These are phyloP conservation scores for Trametes versicolor DNA, from an alignment of 1,284 basidiomycete species.

Conservation along the genomic window DNA sequence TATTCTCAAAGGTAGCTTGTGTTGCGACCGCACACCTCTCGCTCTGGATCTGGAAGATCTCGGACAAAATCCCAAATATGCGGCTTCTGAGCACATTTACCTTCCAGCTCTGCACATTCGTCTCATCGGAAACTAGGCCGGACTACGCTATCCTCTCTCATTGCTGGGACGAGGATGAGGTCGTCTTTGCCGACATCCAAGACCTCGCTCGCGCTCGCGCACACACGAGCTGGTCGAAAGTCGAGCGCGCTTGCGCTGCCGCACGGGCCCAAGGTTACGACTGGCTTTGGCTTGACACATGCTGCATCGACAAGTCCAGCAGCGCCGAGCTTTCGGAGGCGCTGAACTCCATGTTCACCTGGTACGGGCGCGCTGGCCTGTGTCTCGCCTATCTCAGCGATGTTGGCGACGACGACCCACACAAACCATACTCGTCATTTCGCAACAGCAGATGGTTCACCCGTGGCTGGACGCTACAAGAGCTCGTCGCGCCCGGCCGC, in stretches of 20 bases:
- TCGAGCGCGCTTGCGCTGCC: background rate
- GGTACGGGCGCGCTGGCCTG: background rate
- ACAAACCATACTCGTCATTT: background rate
- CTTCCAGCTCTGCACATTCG: background rate
- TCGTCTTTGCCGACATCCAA: slow-evolving; percentile 2
- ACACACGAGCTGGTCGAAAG: background rate
- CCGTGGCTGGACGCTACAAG: slow-evolving; percentile 9
- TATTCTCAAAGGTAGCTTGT: too few species aligned
- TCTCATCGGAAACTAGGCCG: background rate
- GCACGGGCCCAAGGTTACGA: background rate
- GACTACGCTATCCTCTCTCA: slow-evolving; percentile 12
- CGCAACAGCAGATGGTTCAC: slow-evolving; percentile 2
- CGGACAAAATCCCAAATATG: background rate
- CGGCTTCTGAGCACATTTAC: background rate
- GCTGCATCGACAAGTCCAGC: slow-evolving; percentile 8
- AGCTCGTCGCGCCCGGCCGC: slow-evolving; percentile 4
- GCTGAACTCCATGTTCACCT: slow-evolving; percentile 2
- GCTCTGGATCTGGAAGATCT: too few species aligned
- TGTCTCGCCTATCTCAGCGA: slow-evolving; percentile 4
- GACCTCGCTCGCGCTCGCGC: background rate
- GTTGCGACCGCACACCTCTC: too few species aligned
- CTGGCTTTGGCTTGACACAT: slow-evolving; percentile 13
- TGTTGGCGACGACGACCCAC: background rate
- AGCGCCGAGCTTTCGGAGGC: slow-evolving; percentile 11
- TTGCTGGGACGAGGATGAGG: background rate